A percentile compares a stretch with the other conserved stretches of the same genome.
Evolutionary conservation across 148 eudicot species (phyloP).

Genomic region (Simmondsia chinensis): DNA sequence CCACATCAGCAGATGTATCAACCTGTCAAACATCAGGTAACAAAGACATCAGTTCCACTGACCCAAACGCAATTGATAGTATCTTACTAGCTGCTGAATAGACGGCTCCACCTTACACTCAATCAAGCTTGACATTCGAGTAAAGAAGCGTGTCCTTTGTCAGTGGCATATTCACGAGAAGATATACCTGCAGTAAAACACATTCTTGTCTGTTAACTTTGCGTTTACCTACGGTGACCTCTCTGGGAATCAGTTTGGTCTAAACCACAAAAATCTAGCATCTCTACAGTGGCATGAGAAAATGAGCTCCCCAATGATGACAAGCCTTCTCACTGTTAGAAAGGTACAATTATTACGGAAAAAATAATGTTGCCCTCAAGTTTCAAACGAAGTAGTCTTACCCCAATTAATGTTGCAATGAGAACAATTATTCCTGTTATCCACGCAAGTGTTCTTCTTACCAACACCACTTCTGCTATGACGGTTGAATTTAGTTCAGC

Average conservation of each 20-base stretch:
- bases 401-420: slow-evolving; percentile 79
- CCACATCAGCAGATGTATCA: too few species aligned
- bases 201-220: not conserved
- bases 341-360: too few species aligned
- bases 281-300: too few species aligned
- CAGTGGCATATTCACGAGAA: slow-evolving; percentile 71
- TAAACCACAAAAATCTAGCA: not conserved
- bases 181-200: slow-evolving; percentile 44
- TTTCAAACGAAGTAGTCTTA: slow-evolving; percentile 17
- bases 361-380: not conserved
- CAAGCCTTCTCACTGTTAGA: too few species aligned
- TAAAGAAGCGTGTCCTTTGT: slow-evolving; percentile 90
- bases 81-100: too few species aligned
- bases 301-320: too few species aligned
- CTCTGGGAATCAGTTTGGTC: not conserved
- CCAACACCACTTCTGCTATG: slow-evolving; percentile 41
- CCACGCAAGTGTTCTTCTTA: slow-evolving; percentile 77
- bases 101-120: slow-evolving; percentile 6
- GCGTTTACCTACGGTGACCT: not conserved
- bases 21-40: too few species aligned
- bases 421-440: slow-evolving; percentile 70
- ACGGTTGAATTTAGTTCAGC: slow-evolving; percentile 15
- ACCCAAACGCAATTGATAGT: too few species aligned
- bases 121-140: slow-evolving; percentile 91
- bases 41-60: too few species aligned